Evolutionary conservation across 768 basidiomycete species (phyloP).

Genomic region (Lactarius trivialis): DNA sequence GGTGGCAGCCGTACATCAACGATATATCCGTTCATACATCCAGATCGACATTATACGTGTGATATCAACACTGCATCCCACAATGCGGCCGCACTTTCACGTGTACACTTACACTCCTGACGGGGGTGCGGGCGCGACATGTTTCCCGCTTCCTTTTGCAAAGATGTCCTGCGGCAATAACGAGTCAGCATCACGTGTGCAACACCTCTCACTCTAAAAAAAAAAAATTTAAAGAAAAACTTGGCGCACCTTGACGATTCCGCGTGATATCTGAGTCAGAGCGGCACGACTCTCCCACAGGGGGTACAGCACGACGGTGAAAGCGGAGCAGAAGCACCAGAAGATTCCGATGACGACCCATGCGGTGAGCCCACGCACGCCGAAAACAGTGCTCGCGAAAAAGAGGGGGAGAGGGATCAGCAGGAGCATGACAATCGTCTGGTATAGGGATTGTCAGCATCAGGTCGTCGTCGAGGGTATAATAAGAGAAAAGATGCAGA

Average conservation of each 20-base stretch:
- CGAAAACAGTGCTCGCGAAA: conserved; percentile 69
- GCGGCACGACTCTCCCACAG: conserved; percentile 77
- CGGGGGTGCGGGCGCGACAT: conserved; percentile 22
- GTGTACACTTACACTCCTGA: conserved; percentile 11
- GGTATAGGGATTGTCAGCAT: not conserved
- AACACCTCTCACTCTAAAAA: not conserved
- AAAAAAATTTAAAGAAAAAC: too few relatives aligned
- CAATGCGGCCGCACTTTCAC: not conserved
- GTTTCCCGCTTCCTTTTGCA: conserved; percentile 37
- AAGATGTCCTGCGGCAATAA: conserved; percentile 35
- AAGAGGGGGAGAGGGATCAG: conserved; percentile 83
- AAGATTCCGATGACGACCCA: conserved; percentile 81
- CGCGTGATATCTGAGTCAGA: conserved; percentile 48
- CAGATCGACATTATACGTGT: not conserved
- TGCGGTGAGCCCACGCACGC: conserved; percentile 54
- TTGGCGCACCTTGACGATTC: conserved; percentile 54
- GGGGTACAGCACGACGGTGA: conserved; percentile 77
- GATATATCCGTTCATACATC: not conserved
- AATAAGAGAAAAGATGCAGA: conserved; percentile 33
- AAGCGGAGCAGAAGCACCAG: conserved; percentile 75
- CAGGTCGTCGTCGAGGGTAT: not conserved
- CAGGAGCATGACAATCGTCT: conserved; percentile 61
- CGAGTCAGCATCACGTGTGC: not conserved
- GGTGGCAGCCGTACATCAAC: not conserved
- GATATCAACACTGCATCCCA: not conserved